Evolutionary conservation across 805 yeast genomes (phyloP), one percentile per base, ranked within the genome.

Genomic region (Candida silvicultrix): DNA sequence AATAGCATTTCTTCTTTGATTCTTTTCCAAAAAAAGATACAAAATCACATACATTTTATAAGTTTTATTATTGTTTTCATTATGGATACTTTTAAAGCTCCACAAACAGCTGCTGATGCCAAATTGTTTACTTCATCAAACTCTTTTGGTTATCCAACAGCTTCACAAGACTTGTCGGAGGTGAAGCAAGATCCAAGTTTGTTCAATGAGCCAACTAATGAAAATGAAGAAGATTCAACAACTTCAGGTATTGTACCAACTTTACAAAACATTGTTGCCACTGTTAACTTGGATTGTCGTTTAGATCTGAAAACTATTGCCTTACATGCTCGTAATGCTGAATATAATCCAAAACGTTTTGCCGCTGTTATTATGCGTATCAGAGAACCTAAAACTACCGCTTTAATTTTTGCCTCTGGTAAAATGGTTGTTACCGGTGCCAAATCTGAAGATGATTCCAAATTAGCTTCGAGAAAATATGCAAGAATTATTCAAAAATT

Each of bases 351-450:
- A 43, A 89, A 86, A 65, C 95, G 99, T 73, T 94, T 94, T 73
- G 99, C 99, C 14, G 99, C 99, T 48, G 99, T 94, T 42, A 94
- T 94, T 57, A 94, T 94, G 99, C 87, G 99, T 76, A 94, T 94
- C 57, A 81, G 99, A 68, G 99, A 94, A 66, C 99, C 99, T 16
- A 94, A 94, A 67, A 94, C 99, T 1, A 94, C 99, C 2, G 98
- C 99, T 0, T 75, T 94, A 56, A 94, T 94, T 54, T 94, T 94
- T 67, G 99, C 99, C 2, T 89, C 97, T 2, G 99, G 99, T 60
- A 94, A 94, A 68, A 94, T 94, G 99, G 99, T 94, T 56, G 99
- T 94, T 15, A 94, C 98, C 28, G 99, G 99, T 78, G 99, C 99
- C 21, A 94, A 94, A 67, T 85, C 96, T 34, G 99, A 94, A 66